phyloP scores from a whole-genome alignment of 371 early-diverging fungal species.

The Neoconidiobolus thromboides region DNA sequence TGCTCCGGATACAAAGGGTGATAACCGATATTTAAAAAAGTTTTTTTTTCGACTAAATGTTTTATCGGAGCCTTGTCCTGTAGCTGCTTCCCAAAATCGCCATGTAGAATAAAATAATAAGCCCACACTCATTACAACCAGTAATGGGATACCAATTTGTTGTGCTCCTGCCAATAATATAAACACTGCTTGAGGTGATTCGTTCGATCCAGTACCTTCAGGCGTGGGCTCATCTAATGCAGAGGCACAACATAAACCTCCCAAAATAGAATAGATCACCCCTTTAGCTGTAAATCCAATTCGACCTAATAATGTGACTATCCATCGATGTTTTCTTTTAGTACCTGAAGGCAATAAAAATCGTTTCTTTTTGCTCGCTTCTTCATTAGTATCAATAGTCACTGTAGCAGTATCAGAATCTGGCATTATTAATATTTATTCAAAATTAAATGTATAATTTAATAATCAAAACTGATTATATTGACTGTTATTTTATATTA shows the following conservation, averaged over 20 bases:
- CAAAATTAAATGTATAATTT: no score
- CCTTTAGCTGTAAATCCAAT: neutral
- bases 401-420: no score
- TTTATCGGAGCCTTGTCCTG: constrained; percentile 1
- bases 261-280: neutral
- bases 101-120: neutral
- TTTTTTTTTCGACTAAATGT: neutral
- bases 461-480: no score
- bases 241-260: neutral
- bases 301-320: neutral
- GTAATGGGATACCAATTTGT: neutral
- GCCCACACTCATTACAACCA: neutral
- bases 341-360: neutral
- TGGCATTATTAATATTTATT: no score
- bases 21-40: constrained; percentile 4
- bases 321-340: neutral
- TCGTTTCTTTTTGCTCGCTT: neutral
- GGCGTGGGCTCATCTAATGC: neutral
- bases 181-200: constrained; percentile 1
- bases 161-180: neutral
- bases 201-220: neutral
- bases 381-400: no score
- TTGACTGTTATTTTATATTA: no score
- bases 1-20: constrained; percentile 1
- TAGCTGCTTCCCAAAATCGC: neutral